These are phyloP conservation scores for Phytophthora aleatoria DNA, from an alignment of 352 stramenopile species.

Conservation along the genomic window DNA sequence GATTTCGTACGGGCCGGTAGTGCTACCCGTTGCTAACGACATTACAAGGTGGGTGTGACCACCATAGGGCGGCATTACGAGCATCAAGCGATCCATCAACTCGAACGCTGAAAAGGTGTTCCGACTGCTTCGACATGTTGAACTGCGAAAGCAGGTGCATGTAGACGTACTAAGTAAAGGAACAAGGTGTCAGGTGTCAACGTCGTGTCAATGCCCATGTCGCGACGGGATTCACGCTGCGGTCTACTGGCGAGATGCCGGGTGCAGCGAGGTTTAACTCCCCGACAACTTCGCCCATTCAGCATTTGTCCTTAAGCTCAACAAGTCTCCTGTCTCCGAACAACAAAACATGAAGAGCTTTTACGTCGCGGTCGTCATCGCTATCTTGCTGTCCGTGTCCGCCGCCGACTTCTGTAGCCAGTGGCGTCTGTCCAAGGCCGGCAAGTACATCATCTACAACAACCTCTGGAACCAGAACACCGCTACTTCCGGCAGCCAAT, in stretches of 20 bases:
- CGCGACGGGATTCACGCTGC: not conserved
- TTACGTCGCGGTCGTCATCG: constrained; percentile 12
- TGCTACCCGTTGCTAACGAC: not conserved
- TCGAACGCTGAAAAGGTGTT: constrained; percentile 23
- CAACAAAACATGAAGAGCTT: constrained; percentile 9
- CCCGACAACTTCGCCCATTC: constrained; percentile 4
- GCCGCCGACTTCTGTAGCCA: constrained; percentile 18
- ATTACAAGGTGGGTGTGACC: constrained; percentile 13
- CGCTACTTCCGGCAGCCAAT: constrained; percentile 45
- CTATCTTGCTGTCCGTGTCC: constrained; percentile 22
- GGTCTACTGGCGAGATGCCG: constrained; percentile 2
- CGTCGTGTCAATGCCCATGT: constrained; percentile 10
- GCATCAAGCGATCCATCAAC: constrained; percentile 11
- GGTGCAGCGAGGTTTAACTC: too few relatives aligned
- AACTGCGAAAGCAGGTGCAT: constrained; percentile 18
- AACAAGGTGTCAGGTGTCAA: constrained; percentile 13
- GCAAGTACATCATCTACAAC: constrained; percentile 57
- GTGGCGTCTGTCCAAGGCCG: constrained; percentile 30
- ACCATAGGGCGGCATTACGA: constrained; percentile 17
- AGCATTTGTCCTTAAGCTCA: constrained; percentile 17
- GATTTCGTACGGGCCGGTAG: not conserved
- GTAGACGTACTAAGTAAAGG: constrained; percentile 18
- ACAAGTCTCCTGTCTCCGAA: constrained; percentile 10
- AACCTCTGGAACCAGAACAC: constrained; percentile 45
- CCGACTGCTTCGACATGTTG: constrained; percentile 11